Evolutionary conservation across 2,329 filamentous ascomycete species (phyloP).

Genomic region (Colletotrichum liriopes): DNA sequence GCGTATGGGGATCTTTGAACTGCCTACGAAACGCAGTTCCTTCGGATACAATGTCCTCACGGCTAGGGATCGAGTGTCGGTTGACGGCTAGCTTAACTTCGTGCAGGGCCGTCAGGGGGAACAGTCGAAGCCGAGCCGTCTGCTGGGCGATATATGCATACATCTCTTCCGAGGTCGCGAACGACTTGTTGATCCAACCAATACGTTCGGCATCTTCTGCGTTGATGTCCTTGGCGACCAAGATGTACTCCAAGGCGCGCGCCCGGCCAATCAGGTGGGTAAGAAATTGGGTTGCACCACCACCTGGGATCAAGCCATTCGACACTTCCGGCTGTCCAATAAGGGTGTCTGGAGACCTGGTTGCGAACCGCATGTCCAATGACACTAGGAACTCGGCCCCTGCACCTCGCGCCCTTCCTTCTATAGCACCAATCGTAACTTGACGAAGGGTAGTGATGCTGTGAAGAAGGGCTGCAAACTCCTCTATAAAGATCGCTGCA

Average conservation of each 20-base stretch:
- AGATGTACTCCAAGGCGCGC: background rate
- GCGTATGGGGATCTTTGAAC: too few species aligned
- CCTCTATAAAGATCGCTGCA: slow-evolving; percentile 59
- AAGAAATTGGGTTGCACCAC: background rate
- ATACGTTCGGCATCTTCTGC: background rate
- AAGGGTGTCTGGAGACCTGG: background rate
- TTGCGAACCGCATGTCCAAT: background rate
- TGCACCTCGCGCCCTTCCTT: background rate
- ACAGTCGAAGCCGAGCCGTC: background rate
- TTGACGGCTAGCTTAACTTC: background rate
- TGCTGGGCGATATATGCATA: background rate
- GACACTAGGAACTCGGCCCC: background rate
- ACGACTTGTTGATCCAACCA: background rate
- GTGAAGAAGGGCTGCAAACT: background rate
- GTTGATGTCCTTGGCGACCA: background rate
- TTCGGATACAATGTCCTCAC: too few species aligned
- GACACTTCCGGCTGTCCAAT: background rate
- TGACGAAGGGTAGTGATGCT: background rate
- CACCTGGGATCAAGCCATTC: background rate
- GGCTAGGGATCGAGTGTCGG: too few species aligned
- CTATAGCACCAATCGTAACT: background rate
- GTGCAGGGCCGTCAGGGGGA: background rate
- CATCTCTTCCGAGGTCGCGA: background rate
- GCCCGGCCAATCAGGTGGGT: background rate
- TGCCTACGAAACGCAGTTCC: too few species aligned